Conservation (phyloP, 192 early-diverging fungal genomes). For the Spizellomyces punctatus region DNA sequence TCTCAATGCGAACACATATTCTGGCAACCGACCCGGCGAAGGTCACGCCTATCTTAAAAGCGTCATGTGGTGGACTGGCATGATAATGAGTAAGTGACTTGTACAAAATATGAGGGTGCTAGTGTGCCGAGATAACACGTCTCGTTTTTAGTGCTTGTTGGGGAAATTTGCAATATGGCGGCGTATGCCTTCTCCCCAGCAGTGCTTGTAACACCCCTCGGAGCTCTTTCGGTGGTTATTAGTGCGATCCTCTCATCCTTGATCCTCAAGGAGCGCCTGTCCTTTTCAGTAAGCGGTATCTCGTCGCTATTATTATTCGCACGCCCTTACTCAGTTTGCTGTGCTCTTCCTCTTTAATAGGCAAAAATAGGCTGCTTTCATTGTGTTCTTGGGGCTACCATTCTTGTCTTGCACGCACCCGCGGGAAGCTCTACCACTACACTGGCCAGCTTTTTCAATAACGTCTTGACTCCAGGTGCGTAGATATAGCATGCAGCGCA, state of each 20-base stretch:
- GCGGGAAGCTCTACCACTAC: conserved; percentile 43
- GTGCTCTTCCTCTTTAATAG: neutral
- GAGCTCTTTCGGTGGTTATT: conserved; percentile 88
- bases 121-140: neutral
- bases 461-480: conserved; percentile 35
- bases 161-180: conserved; percentile 94
- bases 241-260: conserved; percentile 66
- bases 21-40: conserved; percentile 30
- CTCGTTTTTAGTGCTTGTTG: conserved; percentile 73
- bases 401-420: conserved; percentile 59
- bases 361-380: conserved; percentile 69
- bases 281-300: conserved; percentile 23
- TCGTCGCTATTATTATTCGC: no score
- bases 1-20: conserved; percentile 37
- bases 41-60: conserved; percentile 86
- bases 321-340: no score
- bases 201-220: conserved; percentile 93
- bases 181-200: conserved; percentile 97
- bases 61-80: conserved; percentile 91
- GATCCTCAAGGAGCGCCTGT: conserved; percentile 68
- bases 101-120: neutral
- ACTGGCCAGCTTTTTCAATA: conserved; percentile 44
- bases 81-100: conserved; percentile 69
- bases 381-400: conserved; percentile 63
- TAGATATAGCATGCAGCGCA: neutral